Evolutionary conservation across 148 eudicot genomes (phyloP).

Genomic region (Fagopyrum homotropicum): DNA sequence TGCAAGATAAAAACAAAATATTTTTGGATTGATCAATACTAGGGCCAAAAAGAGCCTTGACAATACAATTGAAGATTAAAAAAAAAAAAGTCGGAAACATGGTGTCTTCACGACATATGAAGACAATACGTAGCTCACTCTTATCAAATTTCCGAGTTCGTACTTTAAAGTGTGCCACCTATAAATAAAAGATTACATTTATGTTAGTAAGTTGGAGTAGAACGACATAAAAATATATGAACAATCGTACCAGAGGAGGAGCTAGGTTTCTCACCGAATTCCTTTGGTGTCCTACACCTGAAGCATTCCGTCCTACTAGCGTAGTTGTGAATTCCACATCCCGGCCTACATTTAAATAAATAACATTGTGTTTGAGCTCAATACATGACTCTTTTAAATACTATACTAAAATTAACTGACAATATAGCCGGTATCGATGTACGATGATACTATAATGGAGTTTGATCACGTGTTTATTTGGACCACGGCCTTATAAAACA

Average conservation of each 20-base stretch:
- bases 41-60: not conserved
- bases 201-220: not conserved
- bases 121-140: not conserved
- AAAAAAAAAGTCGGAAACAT: not conserved
- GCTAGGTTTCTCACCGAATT: constrained; percentile 33
- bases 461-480: not conserved
- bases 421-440: too few species aligned
- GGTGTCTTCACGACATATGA: not conserved
- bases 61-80: not conserved
- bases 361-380: not conserved
- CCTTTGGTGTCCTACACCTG: constrained; percentile 54
- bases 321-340: constrained; percentile 74
- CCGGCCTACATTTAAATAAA: constrained; percentile 26
- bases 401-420: too few species aligned
- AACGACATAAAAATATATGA: not conserved
- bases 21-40: not conserved
- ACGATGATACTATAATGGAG: not conserved
- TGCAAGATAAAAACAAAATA: not conserved
- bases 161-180: constrained; percentile 1
- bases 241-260: constrained; percentile 14
- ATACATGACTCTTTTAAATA: too few species aligned
- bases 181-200: not conserved
- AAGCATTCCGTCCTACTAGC: constrained; percentile 73
- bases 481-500: constrained; percentile 1
- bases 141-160: not conserved